These are phyloP conservation scores for Ustilago loliicola DNA, from an alignment of 1,284 basidiomycete species.

Conservation along the genomic window DNA sequence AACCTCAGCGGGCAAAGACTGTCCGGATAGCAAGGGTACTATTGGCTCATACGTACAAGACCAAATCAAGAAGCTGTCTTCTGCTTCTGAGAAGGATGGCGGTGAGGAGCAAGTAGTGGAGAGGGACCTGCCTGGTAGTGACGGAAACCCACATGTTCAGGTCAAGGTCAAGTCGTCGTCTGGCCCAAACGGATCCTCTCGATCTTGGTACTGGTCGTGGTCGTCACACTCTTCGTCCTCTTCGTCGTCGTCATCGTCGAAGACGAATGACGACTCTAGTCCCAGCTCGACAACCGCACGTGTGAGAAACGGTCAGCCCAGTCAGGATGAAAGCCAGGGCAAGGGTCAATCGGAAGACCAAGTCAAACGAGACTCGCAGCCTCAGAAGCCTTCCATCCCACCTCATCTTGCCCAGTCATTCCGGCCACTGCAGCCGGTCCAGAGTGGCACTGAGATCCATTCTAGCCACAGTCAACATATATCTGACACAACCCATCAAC, in stretches of 20 bases:
- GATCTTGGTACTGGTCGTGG: constrained; percentile 40
- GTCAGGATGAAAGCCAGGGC: neutral
- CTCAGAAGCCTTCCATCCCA: neutral
- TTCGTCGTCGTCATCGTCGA: constrained; percentile 16
- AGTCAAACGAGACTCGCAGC: neutral
- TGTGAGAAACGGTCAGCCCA: neutral
- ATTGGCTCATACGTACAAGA: constrained; percentile 8
- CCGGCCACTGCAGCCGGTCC: neutral
- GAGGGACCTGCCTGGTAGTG: neutral
- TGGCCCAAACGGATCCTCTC: constrained; percentile 14
- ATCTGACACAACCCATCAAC: neutral
- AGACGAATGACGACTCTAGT: neutral
- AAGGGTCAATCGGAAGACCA: neutral
- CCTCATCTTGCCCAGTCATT: neutral
- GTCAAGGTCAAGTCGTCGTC: constrained; percentile 21
- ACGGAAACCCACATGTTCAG: constrained; percentile 11
- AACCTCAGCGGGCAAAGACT: neutral
- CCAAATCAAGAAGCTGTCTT: constrained; percentile 24
- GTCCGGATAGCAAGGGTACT: neutral
- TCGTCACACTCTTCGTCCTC: constrained; percentile 31
- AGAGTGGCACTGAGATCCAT: neutral
- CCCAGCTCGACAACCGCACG: neutral
- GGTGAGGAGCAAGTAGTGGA: constrained; percentile 10
- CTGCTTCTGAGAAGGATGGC: constrained; percentile 15
- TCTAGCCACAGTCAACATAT: constrained; percentile 9